Evolutionary conservation across 805 yeast genomes (phyloP).

Genomic region (Clavispora fructus): DNA sequence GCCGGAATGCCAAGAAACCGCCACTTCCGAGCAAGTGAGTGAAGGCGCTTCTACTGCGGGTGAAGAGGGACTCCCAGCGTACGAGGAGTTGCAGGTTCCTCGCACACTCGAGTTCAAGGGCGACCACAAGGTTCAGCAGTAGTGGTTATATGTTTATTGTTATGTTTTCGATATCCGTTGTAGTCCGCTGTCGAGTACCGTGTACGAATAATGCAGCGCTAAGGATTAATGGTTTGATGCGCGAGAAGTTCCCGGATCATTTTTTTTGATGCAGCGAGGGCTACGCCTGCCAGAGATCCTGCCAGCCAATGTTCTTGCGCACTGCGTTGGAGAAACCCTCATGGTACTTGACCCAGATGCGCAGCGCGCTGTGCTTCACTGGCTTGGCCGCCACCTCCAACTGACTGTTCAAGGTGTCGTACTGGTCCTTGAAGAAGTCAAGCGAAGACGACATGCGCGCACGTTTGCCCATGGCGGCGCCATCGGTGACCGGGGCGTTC

Average conservation of each 20-base stretch:
- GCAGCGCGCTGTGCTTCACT: slow-evolving; percentile 32
- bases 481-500: background rate
- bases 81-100: slow-evolving; percentile 17
- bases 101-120: slow-evolving; percentile 10
- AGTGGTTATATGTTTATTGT: background rate
- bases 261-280: too few species aligned
- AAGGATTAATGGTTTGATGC: too few species aligned
- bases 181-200: too few species aligned
- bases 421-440: slow-evolving; percentile 35
- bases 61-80: slow-evolving; percentile 16
- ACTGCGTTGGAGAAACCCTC: slow-evolving; percentile 95
- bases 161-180: too few species aligned
- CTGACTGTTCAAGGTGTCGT: slow-evolving; percentile 30
- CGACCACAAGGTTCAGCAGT: slow-evolving; percentile 31
- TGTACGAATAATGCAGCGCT: too few species aligned
- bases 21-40: background rate
- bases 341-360: slow-evolving; percentile 80
- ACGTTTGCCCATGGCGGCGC: slow-evolving; percentile 12
- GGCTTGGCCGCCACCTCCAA: slow-evolving; percentile 10
- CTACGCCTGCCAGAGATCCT: slow-evolving; percentile 47
- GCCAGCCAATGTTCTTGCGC: slow-evolving; percentile 76
- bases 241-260: too few species aligned
- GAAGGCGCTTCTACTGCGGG: background rate
- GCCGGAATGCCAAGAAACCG: background rate
- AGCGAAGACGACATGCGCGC: slow-evolving; percentile 24